phyloP scores from a whole-genome alignment of 176 grass and related monocot genomes.

The Tuctoria greenei region DNA sequence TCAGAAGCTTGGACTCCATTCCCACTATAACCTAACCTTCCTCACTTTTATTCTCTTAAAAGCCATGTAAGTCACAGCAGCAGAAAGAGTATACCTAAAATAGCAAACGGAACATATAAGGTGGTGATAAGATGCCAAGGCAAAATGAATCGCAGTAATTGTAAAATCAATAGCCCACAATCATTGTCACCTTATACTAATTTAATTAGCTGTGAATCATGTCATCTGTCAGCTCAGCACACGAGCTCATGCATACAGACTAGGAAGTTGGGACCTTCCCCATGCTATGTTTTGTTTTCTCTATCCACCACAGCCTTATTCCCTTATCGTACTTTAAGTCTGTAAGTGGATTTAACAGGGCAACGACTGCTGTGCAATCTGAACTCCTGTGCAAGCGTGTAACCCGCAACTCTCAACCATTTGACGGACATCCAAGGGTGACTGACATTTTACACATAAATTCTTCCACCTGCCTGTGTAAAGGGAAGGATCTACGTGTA shows the following conservation, averaged over 20 bases:
- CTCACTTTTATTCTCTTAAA: constrained; percentile 66
- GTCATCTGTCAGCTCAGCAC: neutral
- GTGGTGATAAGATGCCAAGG: neutral
- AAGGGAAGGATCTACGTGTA: too few species aligned
- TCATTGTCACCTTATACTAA: neutral
- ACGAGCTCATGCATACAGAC: neutral
- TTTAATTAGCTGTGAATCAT: neutral
- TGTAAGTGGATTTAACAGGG: neutral
- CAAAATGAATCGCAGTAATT: neutral
- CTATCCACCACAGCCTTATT: neutral
- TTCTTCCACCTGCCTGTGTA: too few species aligned
- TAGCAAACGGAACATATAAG: constrained; percentile 30
- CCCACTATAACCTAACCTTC: constrained; percentile 54
- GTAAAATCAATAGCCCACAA: neutral
- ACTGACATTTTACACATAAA: too few species aligned
- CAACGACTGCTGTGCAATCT: too few species aligned
- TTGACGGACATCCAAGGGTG: too few species aligned
- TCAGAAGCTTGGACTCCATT: neutral
- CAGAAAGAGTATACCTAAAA: constrained; percentile 92
- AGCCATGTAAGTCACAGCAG: constrained; percentile 89
- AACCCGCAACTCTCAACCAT: too few species aligned
- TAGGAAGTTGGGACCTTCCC: neutral
- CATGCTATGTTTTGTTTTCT: neutral
- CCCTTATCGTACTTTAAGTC: neutral
- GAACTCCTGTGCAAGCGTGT: too few species aligned